Conservation (phyloP, 495 filamentous ascomycete genomes). For the Podospora tetraspora region DNA sequence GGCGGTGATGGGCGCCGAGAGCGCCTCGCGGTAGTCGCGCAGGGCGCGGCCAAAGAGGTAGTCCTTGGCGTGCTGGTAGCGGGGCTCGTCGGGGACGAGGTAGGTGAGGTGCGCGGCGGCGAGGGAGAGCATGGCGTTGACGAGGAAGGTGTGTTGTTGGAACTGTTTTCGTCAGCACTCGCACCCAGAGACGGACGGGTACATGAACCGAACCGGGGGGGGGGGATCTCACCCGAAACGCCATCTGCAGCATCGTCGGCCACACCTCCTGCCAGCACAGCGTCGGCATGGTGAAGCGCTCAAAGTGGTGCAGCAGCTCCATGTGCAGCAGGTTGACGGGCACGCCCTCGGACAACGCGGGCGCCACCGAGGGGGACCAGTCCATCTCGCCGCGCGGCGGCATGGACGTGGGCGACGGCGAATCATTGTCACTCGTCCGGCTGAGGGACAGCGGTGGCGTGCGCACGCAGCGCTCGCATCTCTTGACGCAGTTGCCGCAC, state of each 20-base stretch:
- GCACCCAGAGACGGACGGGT: neutral
- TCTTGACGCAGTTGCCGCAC: slow-evolving; percentile 26
- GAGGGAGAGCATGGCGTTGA: slow-evolving; percentile 26
- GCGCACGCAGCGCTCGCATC: slow-evolving; percentile 22
- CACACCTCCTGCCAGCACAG: slow-evolving; percentile 25
- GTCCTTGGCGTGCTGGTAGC: slow-evolving; percentile 20
- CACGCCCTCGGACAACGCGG: slow-evolving; percentile 6
- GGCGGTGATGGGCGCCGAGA: slow-evolving; percentile 29
- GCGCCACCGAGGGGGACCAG: slow-evolving; percentile 1
- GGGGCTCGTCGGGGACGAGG: slow-evolving; percentile 12
- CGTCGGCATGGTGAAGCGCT: slow-evolving; percentile 19
- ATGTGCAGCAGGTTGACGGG: slow-evolving; percentile 27
- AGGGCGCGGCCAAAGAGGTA: slow-evolving; percentile 18
- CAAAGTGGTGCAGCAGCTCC: slow-evolving; percentile 29
- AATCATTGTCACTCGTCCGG: neutral
- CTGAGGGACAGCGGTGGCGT: neutral
- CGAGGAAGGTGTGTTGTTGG: slow-evolving; percentile 24
- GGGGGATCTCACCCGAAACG: slow-evolving; percentile 15
- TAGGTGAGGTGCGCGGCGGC: slow-evolving; percentile 23
- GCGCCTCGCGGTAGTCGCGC: slow-evolving; percentile 18
- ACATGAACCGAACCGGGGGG: neutral
- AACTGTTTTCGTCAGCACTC: slow-evolving; percentile 1
- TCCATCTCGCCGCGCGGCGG: slow-evolving; percentile 2
- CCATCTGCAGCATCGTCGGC: slow-evolving; percentile 24
- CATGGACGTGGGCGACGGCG: neutral